Conservation (phyloP, 768 basidiomycete species). For the Lepiota brunneoincarnata region DNA sequence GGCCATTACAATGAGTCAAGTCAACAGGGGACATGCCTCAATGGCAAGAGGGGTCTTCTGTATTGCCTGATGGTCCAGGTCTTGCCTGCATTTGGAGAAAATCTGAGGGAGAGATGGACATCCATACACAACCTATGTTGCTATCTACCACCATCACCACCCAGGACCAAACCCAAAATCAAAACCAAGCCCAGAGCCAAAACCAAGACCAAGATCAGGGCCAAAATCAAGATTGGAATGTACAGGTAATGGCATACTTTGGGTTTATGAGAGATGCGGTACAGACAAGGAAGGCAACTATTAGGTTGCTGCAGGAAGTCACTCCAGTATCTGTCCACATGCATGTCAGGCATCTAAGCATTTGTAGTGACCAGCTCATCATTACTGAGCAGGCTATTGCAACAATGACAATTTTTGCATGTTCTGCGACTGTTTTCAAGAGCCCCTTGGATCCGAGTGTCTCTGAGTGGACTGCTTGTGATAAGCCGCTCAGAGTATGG, state of each 20-base stretch:
- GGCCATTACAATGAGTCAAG: slow-evolving; percentile 32
- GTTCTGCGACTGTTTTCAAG: slow-evolving; percentile 40
- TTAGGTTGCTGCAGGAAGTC: slow-evolving; percentile 49
- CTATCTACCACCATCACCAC: background rate
- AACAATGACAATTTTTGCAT: slow-evolving; percentile 47
- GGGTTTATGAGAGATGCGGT: slow-evolving; percentile 55
- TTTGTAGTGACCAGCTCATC: background rate
- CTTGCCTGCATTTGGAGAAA: background rate
- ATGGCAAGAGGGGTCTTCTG: slow-evolving; percentile 15
- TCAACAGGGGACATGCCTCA: slow-evolving; percentile 38
- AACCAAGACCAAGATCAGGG: background rate
- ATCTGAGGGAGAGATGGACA: slow-evolving; percentile 1
- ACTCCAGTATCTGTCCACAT: slow-evolving; percentile 56
- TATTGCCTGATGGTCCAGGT: slow-evolving; percentile 2
- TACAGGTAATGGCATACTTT: slow-evolving; percentile 32
- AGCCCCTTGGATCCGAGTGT: slow-evolving; percentile 38
- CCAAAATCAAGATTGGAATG: background rate
- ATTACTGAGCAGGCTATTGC: slow-evolving; percentile 40
- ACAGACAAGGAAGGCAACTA: slow-evolving; percentile 47
- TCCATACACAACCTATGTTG: background rate
- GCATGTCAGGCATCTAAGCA: slow-evolving; percentile 11
- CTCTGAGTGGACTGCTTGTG: slow-evolving; percentile 63
- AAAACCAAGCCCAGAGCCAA: background rate
- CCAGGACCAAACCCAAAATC: background rate
- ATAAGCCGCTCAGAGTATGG: slow-evolving; percentile 66